Conservation (phyloP, 2,329 filamentous ascomycete species). For the Cladophialophora bantiana region DNA sequence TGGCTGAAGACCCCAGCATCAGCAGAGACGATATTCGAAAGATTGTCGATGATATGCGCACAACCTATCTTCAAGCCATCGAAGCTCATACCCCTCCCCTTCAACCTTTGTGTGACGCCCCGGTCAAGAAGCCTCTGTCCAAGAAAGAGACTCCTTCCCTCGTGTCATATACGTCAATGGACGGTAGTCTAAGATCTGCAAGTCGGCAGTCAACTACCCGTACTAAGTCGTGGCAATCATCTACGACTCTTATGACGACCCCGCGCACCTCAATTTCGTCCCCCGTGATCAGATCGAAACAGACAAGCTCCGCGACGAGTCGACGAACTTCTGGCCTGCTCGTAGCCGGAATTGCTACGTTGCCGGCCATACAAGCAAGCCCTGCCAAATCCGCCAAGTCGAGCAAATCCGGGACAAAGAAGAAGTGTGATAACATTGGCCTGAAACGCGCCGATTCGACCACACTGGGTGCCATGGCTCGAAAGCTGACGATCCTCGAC, state of each 20-base stretch:
- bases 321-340: conserved; percentile 28
- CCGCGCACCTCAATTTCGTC: conserved; percentile 25
- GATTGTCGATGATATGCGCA: conserved; percentile 41
- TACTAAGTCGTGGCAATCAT: conserved; percentile 35
- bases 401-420: background rate
- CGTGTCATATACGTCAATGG: conserved; percentile 28
- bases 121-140: conserved; percentile 24
- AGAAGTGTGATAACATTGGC: conserved; percentile 24
- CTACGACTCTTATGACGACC: conserved; percentile 18
- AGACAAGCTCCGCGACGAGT: conserved; percentile 30
- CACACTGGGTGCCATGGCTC: conserved; percentile 35
- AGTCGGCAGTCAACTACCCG: conserved; percentile 22
- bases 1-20: conserved; percentile 34
- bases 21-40: conserved; percentile 40
- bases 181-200: conserved; percentile 29
- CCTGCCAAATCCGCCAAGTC: conserved; percentile 21
- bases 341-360: conserved; percentile 23
- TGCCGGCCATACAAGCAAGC: conserved; percentile 36
- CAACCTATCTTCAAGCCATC: conserved; percentile 40
- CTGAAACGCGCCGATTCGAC: conserved; percentile 40
- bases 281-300: conserved; percentile 17
- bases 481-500: conserved; percentile 28
- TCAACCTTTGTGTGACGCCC: conserved; percentile 13
- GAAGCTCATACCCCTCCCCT: conserved; percentile 34
- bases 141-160: conserved; percentile 35